Evolutionary conservation across 306 rosid species (phyloP).

Genomic region (Vigna hirtella): DNA sequence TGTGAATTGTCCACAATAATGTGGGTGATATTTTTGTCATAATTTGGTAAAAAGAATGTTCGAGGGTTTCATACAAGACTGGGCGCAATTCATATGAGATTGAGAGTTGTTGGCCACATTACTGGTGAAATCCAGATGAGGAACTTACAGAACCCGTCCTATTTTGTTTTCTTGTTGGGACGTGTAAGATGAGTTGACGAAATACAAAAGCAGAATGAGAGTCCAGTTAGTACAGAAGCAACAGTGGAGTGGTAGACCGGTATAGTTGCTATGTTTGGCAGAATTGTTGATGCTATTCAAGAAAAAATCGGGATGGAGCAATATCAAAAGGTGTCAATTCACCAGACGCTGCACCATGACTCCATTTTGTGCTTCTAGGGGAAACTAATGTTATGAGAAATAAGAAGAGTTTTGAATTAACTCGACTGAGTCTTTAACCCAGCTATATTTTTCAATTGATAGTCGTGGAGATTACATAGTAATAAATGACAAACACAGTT

Average conservation of each 20-base stretch:
- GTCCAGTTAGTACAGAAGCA: not conserved
- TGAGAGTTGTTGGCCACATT: not conserved
- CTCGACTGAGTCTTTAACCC: not conserved
- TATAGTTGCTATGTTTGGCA: not conserved
- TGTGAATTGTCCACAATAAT: not conserved
- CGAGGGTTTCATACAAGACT: not conserved
- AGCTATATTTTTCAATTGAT: not conserved
- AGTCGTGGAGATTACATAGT: not conserved
- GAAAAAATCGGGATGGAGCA: not conserved
- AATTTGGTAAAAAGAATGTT: not conserved
- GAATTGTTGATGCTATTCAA: not conserved
- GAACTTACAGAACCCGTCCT: not conserved
- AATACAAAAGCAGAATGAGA: not conserved
- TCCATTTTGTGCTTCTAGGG: not conserved
- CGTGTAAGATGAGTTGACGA: not conserved
- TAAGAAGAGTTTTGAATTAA: not conserved
- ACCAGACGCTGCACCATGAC: not conserved
- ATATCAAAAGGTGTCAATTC: not conserved
- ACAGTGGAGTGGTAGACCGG: not conserved
- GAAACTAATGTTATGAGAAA: not conserved
- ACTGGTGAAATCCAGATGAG: not conserved
- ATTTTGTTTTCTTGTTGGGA: not conserved
- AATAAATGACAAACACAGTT: not conserved
- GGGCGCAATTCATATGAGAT: not conserved
- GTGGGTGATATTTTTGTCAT: too few relatives aligned